Base-by-base conservation (phyloP, 176 grass and related monocot genomes). In the Musa itinerans region DNA sequence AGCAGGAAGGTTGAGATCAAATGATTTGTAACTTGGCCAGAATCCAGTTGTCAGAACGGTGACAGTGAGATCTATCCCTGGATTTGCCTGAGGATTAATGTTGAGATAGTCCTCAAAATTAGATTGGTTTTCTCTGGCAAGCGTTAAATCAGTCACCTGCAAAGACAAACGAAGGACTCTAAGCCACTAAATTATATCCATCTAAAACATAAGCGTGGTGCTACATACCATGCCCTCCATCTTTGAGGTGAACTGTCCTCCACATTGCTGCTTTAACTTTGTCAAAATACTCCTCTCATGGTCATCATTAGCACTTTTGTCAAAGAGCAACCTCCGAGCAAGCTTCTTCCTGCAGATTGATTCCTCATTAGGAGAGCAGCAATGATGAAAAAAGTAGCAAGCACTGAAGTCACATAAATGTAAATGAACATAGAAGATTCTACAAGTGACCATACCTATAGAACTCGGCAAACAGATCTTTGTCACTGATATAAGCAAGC, bases 1-100 rank as follows among this genome's bases (percentile, higher is more conserved):
- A 58, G 88, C 85, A 79, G 88, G 95, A 83, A 98, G 90, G 77
- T 94, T 98, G 68, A 99, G 92, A 67, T 99, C 96, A 74, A 95
- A 95, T 71, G 85, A 95, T 83, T 95, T 99, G 80, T 99, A 99
- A 78, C 86, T 99, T 53, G 96, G 96, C 96, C 96, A 99, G 74
- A 99, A 95, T 71, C 96, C 96, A 59, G 96, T 99, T 72, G 91
- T 99, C 73, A 99, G 71, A 78, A 95, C 91, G 61, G 91, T 99
- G 20, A 95, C 96, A 55, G 88, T 88, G 78, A 99, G 82, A 74
- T 99, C 96, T 79, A 99, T 80, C 43, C 96, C 91, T 58, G 91
- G 86, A 85, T 86, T 92, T 52, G 78, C 73, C 54, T 89, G 86
- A 17, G 74, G 50, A 78, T 86, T 83, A 67, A 57, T 64, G 21